These are phyloP conservation scores for Porodaedalea pini DNA, from an alignment of 1,284 basidiomycete species.

Conservation along the genomic window DNA sequence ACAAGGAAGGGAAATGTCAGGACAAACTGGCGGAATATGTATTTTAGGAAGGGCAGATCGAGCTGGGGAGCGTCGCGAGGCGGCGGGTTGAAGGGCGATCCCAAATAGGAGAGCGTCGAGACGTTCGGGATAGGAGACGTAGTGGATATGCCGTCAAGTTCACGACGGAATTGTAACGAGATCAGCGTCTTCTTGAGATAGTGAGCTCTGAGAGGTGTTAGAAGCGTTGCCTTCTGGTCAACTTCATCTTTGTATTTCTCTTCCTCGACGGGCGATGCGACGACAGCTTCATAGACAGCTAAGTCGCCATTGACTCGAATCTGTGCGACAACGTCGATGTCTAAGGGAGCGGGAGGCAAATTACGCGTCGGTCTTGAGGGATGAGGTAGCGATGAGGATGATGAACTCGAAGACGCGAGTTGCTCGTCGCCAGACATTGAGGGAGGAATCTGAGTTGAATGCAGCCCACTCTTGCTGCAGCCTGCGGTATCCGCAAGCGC, in stretches of 20 bases:
- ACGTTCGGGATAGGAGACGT: slow-evolving; percentile 49
- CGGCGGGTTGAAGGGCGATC: slow-evolving; percentile 77
- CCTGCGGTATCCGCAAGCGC: background rate
- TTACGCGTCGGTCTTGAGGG: slow-evolving; percentile 8
- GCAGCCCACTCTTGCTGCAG: background rate
- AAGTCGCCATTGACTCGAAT: background rate
- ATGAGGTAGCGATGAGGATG: background rate
- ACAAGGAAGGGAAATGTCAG: slow-evolving; percentile 92
- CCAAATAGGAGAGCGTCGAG: slow-evolving; percentile 82
- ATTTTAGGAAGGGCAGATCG: slow-evolving; percentile 85
- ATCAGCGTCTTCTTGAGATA: slow-evolving; percentile 96
- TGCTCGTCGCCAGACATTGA: slow-evolving; percentile 2
- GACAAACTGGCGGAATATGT: slow-evolving; percentile 87
- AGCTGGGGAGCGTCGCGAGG: slow-evolving; percentile 55
- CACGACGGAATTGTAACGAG: slow-evolving; percentile 75
- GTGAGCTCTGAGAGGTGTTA: slow-evolving; percentile 86
- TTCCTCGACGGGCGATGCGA: slow-evolving; percentile 8
- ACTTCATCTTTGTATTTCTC: background rate
- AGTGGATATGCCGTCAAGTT: slow-evolving; percentile 69
- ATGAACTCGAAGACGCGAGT: background rate
- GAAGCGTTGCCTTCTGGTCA: slow-evolving; percentile 21
- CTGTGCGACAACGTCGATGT: slow-evolving; percentile 9
- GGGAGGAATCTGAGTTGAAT: background rate
- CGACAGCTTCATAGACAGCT: background rate
- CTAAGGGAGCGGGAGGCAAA: slow-evolving; percentile 9